These are phyloP conservation scores for Oryza longistaminata DNA, from an alignment of 176 grass and related monocot genomes.

Conservation along the genomic window DNA sequence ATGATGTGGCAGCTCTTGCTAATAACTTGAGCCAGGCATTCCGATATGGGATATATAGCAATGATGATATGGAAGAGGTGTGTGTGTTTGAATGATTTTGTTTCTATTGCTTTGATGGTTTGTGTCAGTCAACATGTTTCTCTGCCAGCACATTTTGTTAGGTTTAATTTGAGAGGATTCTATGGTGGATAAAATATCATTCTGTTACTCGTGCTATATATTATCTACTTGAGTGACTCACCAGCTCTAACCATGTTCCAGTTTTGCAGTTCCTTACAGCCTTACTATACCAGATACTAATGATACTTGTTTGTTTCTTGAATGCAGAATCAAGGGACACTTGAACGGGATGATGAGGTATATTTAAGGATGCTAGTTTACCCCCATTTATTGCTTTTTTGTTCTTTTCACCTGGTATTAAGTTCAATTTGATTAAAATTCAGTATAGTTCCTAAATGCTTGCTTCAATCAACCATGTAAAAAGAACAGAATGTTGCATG, in stretches of 20 bases:
- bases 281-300: constrained; percentile 18
- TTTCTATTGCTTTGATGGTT: constrained; percentile 11
- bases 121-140: background rate
- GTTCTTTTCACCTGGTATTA: constrained; percentile 23
- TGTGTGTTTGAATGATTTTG: constrained; percentile 25
- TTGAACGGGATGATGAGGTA: constrained; percentile 98
- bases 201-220: background rate
- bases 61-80: constrained; percentile 82
- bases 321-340: constrained; percentile 84
- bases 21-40: constrained; percentile 98
- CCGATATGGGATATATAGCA: constrained; percentile 86
- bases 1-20: constrained; percentile 93
- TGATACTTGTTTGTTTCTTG: constrained; percentile 34
- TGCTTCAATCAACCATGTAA: background rate
- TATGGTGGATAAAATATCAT: constrained; percentile 26
- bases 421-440: background rate
- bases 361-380: constrained; percentile 24
- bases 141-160: background rate
- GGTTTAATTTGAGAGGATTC: constrained; percentile 35
- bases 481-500: constrained; percentile 1
- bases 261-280: background rate
- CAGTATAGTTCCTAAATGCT: background rate
- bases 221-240: constrained; percentile 3
- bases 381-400: constrained; percentile 12
- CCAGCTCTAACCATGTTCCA: constrained; percentile 12